These are phyloP conservation scores for Geoglossum glabrum DNA, from an alignment of 495 filamentous ascomycete species.

Conservation along the genomic window DNA sequence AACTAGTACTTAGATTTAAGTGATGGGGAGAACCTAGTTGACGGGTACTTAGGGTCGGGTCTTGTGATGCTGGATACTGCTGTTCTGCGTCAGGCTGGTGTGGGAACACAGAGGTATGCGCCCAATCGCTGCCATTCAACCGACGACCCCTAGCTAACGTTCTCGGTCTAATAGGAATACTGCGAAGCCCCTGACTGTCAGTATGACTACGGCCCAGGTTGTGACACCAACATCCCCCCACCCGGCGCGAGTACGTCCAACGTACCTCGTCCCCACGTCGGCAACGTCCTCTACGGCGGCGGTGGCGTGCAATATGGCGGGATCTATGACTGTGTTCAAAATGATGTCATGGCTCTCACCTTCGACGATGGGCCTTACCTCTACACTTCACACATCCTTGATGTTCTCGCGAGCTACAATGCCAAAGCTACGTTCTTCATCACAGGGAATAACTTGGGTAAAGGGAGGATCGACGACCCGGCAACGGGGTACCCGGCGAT, in stretches of 20 bases:
- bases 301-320: background rate
- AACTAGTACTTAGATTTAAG: background rate
- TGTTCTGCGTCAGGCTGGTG: conserved; percentile 10
- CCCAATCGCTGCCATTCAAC: conserved; percentile 9
- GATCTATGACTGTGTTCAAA: conserved; percentile 4
- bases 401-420: conserved; percentile 9
- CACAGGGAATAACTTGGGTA: background rate
- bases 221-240: background rate
- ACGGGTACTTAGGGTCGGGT: background rate
- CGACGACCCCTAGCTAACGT: conserved; percentile 5
- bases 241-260: background rate
- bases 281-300: background rate
- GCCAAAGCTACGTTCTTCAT: conserved; percentile 3
- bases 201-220: background rate
- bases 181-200: conserved; percentile 9
- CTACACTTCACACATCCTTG: conserved; percentile 17
- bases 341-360: conserved; percentile 21
- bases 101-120: conserved; percentile 8
- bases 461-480: background rate
- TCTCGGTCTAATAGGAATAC: background rate
- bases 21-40: background rate
- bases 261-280: background rate
- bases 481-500: conserved; percentile 6
- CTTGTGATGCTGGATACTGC: conserved; percentile 11
- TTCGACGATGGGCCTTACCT: conserved; percentile 25